phyloP scores from a whole-genome alignment of 2,329 filamentous ascomycete genomes.

The Aspergillus neoniger region DNA sequence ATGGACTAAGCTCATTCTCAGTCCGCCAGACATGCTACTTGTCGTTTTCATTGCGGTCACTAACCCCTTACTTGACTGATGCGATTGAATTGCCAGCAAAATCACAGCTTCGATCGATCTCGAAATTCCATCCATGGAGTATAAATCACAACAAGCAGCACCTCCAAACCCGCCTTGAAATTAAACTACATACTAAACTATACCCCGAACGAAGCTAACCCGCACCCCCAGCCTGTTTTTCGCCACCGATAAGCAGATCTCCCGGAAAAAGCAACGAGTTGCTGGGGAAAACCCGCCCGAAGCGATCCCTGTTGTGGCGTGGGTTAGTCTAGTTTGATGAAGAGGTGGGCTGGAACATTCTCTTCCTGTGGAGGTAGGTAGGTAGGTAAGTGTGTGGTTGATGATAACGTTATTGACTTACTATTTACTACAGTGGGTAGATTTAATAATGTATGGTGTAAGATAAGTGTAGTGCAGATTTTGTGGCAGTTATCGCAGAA shows the following conservation, averaged over 20 bases:
- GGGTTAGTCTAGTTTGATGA: background rate
- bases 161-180: background rate
- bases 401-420: too few relatives aligned
- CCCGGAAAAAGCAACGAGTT: background rate
- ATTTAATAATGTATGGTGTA: too few relatives aligned
- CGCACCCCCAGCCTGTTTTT: background rate
- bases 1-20: background rate
- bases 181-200: background rate
- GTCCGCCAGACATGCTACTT: background rate
- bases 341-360: background rate
- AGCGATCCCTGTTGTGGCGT: background rate
- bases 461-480: too few relatives aligned
- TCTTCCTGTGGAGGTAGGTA: background rate
- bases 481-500: too few relatives aligned
- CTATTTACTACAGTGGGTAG: too few relatives aligned
- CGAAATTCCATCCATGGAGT: too few relatives aligned
- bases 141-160: background rate
- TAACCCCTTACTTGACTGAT: background rate
- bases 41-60: background rate
- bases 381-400: too few relatives aligned
- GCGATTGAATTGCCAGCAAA: background rate
- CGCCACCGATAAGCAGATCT: background rate
- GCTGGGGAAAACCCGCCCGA: background rate
- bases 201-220: background rate
- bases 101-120: too few relatives aligned